Percentiles rank a stretch among this genome's conserved stretches.
Evolutionary conservation across 2,329 filamentous ascomycete genomes (phyloP).

Genomic region (Fusarium coicis): DNA sequence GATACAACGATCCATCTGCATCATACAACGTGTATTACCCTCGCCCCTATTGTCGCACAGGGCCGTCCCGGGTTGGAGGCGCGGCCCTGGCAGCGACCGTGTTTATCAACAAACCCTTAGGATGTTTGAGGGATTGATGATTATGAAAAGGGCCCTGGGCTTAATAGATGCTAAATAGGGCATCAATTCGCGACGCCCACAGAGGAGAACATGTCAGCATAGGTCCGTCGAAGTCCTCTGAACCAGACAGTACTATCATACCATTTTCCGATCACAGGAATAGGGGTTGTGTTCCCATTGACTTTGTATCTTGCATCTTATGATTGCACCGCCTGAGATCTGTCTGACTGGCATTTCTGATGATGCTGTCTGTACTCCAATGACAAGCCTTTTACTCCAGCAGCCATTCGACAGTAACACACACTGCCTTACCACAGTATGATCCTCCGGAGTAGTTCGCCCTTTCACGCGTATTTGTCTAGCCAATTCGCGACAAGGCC

Average conservation of each 20-base stretch:
- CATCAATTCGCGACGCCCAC: slow-evolving; percentile 30
- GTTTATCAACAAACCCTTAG: slow-evolving; percentile 30
- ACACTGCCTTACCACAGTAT: background rate
- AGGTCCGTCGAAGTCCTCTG: background rate
- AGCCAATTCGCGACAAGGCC: slow-evolving; percentile 19
- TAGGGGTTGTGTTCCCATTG: slow-evolving; percentile 35
- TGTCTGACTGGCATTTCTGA: slow-evolving; percentile 31
- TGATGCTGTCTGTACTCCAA: slow-evolving; percentile 13
- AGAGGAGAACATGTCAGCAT: slow-evolving; percentile 2
- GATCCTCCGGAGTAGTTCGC: slow-evolving; percentile 15
- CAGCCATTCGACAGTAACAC: slow-evolving; percentile 6
- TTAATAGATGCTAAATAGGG: slow-evolving; percentile 15
- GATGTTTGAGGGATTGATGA: background rate
- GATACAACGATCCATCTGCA: slow-evolving; percentile 30
- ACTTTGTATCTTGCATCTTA: slow-evolving; percentile 42
- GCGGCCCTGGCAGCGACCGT: slow-evolving; percentile 32
- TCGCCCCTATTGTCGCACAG: slow-evolving; percentile 30
- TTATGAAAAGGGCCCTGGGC: background rate
- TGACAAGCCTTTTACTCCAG: background rate
- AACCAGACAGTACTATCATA: background rate
- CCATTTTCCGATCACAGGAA: background rate
- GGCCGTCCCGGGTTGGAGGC: slow-evolving; percentile 24
- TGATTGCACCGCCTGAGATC: slow-evolving; percentile 42
- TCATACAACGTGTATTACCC: slow-evolving; percentile 26
- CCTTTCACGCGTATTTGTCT: slow-evolving; percentile 21